These are phyloP conservation scores for Colletotrichum lini DNA, from an alignment of 2,329 filamentous ascomycete genomes.

Conservation along the genomic window DNA sequence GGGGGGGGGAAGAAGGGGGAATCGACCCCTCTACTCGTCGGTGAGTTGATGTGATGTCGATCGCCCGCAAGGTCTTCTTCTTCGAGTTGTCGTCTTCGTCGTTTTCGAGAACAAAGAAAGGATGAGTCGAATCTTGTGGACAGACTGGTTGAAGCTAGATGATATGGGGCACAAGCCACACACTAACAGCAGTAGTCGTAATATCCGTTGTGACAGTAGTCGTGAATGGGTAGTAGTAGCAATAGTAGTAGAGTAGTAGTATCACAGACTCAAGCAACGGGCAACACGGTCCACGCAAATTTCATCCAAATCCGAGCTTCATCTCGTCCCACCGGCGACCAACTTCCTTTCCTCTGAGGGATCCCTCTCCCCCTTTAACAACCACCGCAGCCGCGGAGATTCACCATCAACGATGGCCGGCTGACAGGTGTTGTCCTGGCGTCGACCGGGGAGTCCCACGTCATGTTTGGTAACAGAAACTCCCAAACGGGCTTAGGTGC, in stretches of 20 bases:
- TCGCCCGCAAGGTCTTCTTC: not conserved
- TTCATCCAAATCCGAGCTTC: constrained; percentile 13
- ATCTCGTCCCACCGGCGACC: not conserved
- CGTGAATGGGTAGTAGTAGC: no score
- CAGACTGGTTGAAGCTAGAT: not conserved
- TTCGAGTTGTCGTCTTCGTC: not conserved
- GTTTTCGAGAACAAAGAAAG: not conserved
- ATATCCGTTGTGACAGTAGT: no score
- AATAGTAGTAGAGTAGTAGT: not conserved
- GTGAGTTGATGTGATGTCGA: not conserved
- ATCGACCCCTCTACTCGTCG: not conserved
- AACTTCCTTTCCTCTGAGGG: not conserved
- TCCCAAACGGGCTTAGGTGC: constrained; percentile 42
- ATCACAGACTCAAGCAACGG: not conserved
- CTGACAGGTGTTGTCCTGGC: constrained; percentile 23
- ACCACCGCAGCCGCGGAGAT: constrained; percentile 48
- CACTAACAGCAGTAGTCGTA: not conserved
- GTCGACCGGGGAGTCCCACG: constrained; percentile 26
- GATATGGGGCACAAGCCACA: constrained; percentile 2
- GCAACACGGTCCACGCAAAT: not conserved
- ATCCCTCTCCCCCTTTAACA: constrained; percentile 32
- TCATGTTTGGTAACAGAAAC: constrained; percentile 50
- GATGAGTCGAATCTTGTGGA: not conserved
- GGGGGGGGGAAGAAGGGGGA: not conserved
- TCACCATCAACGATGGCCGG: constrained; percentile 38